Conservation (phyloP, 2,329 filamentous ascomycete genomes). For the Alternaria arborescens region DNA sequence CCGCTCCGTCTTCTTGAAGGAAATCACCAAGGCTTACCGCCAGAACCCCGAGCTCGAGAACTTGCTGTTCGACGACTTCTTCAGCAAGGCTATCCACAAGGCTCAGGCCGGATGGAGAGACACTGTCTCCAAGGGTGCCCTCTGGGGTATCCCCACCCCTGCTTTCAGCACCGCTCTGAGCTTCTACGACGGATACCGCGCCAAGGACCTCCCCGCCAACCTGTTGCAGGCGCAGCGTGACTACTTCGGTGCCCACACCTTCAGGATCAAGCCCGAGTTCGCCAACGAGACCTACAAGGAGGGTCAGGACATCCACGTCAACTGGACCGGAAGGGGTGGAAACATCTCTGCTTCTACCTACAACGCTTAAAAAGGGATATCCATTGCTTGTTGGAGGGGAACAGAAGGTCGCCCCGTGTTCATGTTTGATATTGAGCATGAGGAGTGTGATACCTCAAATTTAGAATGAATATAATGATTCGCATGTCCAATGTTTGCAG, state of each 20-base stretch:
- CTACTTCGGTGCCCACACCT: conserved; percentile 83
- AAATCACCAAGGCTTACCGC: conserved; percentile 95
- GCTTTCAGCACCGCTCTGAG: conserved; percentile 96
- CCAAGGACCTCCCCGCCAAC: conserved; percentile 97
- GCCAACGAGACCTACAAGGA: conserved; percentile 77
- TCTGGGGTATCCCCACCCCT: conserved; percentile 94
- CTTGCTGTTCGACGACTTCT: conserved; percentile 98
- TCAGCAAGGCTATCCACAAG: conserved; percentile 98
- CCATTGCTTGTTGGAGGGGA: conserved; percentile 24
- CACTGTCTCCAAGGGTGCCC: conserved; percentile 87
- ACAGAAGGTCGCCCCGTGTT: conserved; percentile 21
- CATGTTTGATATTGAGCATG: conserved; percentile 18
- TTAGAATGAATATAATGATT: conserved; percentile 37
- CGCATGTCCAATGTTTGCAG: conserved; percentile 9
- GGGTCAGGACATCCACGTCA: conserved; percentile 94
- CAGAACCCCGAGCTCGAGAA: conserved; percentile 95
- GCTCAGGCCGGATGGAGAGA: conserved; percentile 71
- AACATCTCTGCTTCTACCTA: conserved; percentile 84
- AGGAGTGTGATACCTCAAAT: conserved; percentile 29
- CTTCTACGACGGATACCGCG: conserved; percentile 99
- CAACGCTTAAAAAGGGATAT: conserved; percentile 13
- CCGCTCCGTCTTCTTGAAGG: conserved; percentile 99
- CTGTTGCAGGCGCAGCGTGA: conserved; percentile 98
- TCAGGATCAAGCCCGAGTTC: conserved; percentile 62
- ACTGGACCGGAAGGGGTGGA: conserved; percentile 98